Conservation (phyloP, 805 yeast species). For the Metschnikowia orientalis region DNA sequence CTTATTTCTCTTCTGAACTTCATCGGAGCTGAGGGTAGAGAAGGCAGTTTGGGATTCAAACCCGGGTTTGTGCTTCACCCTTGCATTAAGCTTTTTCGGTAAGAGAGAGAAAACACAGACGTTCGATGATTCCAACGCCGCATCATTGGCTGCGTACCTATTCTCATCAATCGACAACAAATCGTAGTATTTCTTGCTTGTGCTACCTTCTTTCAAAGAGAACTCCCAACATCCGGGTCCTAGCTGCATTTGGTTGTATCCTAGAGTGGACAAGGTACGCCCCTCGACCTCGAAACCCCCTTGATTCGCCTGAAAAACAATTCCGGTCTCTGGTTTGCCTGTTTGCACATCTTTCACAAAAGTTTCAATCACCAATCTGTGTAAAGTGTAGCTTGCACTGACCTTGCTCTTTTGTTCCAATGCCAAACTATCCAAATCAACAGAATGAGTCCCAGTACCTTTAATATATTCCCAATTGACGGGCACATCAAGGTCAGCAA, state of each 20-base stretch:
- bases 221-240: slow-evolving; percentile 68
- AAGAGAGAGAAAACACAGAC: slow-evolving; percentile 40
- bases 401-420: slow-evolving; percentile 29
- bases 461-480: slow-evolving; percentile 63
- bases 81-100: slow-evolving; percentile 45
- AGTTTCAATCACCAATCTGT: slow-evolving; percentile 65
- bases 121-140: slow-evolving; percentile 17
- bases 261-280: slow-evolving; percentile 70
- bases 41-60: slow-evolving; percentile 12
- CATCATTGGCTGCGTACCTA: slow-evolving; percentile 33
- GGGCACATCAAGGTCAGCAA: slow-evolving; percentile 53
- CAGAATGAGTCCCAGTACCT: slow-evolving; percentile 32
- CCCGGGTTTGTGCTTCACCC: slow-evolving; percentile 35
- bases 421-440: slow-evolving; percentile 62
- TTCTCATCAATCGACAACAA: slow-evolving; percentile 40
- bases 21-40: slow-evolving; percentile 4
- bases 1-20: slow-evolving; percentile 10
- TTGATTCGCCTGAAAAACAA: slow-evolving; percentile 40
- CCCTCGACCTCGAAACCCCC: slow-evolving; percentile 45
- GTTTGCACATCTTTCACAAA: slow-evolving; percentile 46
- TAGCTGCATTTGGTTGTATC: slow-evolving; percentile 76
- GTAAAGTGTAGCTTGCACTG: slow-evolving; percentile 41
- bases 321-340: slow-evolving; percentile 45
- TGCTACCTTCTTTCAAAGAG: slow-evolving; percentile 37
- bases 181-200: slow-evolving; percentile 13